These are phyloP conservation scores for Thraustochytrium sp. DNA, from an alignment of 352 stramenopile species.

Conservation along the genomic window DNA sequence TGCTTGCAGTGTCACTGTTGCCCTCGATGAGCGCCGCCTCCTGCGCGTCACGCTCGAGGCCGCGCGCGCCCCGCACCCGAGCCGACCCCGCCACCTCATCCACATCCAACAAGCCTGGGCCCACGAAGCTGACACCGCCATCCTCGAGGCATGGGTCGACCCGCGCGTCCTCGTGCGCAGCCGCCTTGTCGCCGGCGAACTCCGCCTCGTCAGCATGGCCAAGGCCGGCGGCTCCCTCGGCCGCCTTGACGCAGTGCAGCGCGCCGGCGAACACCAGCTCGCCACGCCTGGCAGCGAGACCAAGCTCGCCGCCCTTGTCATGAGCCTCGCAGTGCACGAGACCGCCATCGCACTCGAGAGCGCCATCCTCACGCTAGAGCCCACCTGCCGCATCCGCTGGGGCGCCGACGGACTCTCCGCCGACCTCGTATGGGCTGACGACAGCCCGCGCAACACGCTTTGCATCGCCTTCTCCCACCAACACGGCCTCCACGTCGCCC, in stretches of 20 bases:
- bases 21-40: neutral
- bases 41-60: neutral
- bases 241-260: neutral
- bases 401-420: neutral
- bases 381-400: constrained; percentile 6
- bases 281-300: neutral
- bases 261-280: neutral
- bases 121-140: neutral
- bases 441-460: neutral
- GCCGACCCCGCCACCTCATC: neutral
- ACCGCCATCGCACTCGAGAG: neutral
- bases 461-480: neutral
- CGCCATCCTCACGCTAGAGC: neutral
- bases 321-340: neutral
- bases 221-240: neutral
- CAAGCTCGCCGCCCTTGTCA: neutral
- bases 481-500: neutral
- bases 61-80: neutral
- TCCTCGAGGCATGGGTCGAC: constrained; percentile 14
- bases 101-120: neutral
- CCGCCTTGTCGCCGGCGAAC: neutral
- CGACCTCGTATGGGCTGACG: neutral
- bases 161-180: constrained; percentile 17
- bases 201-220: neutral
- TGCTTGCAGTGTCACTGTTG: neutral